Percentiles rank a stretch among this genome's conserved stretches.
phyloP scores from a whole-genome alignment of 164 flowering plant species.

The Cinnamomum chago region DNA sequence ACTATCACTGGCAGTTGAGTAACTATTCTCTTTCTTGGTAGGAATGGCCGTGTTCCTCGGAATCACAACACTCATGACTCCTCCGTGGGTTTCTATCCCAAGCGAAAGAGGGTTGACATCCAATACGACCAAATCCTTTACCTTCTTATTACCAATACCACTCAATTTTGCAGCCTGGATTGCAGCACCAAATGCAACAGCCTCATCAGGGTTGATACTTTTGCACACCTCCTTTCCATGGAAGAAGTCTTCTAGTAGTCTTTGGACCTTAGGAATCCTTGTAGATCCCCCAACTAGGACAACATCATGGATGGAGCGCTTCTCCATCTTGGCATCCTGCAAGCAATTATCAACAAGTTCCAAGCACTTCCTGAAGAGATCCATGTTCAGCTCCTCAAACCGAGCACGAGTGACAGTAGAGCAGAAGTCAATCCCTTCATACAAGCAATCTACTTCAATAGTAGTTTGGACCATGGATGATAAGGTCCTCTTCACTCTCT shows the following conservation, averaged over 20 bases:
- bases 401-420: neutral
- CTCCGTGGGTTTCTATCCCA: neutral
- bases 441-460: neutral
- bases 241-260: slow-evolving; percentile 4
- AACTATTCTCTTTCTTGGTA: neutral
- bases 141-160: neutral
- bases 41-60: slow-evolving; percentile 10
- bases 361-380: slow-evolving; percentile 1
- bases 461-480: neutral
- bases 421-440: slow-evolving; percentile 5
- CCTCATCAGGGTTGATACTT: slow-evolving; percentile 10
- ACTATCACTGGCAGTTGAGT: neutral
- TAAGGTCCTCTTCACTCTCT: neutral
- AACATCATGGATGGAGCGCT: slow-evolving; percentile 2
- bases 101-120: neutral
- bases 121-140: neutral
- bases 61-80: neutral
- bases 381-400: slow-evolving; percentile 7
- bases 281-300: slow-evolving; percentile 6
- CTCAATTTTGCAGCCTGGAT: slow-evolving; percentile 8
- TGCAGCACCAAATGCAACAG: slow-evolving; percentile 12
- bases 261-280: slow-evolving; percentile 2
- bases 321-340: slow-evolving; percentile 8
- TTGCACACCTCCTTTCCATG: slow-evolving; percentile 11
- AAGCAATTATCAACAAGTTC: slow-evolving; percentile 3